These are phyloP conservation scores for Arachis monticola DNA, from an alignment of 331 rosid species.

Conservation along the genomic window DNA sequence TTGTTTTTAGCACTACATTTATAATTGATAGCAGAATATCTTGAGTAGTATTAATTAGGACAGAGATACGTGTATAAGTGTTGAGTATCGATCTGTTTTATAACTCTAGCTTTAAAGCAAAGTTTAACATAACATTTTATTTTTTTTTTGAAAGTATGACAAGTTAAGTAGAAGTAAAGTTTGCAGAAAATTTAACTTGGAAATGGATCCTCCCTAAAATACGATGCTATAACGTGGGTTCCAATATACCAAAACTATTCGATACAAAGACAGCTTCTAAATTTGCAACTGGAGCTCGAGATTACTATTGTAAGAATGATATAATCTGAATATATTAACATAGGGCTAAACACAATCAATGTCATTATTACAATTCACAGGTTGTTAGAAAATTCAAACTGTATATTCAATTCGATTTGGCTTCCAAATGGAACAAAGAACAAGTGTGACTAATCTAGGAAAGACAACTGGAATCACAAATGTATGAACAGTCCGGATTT, in stretches of 20 bases:
- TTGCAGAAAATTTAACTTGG: conserved; percentile 47
- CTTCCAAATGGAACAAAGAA: too few species aligned
- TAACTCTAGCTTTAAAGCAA: conserved; percentile 54
- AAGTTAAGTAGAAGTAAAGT: conserved; percentile 79
- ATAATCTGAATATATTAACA: not conserved
- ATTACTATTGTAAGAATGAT: not conserved
- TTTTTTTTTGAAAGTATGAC: too few species aligned
- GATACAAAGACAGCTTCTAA: not conserved
- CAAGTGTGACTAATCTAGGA: too few species aligned
- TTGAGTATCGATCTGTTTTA: conserved; percentile 41
- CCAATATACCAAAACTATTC: conserved; percentile 34
- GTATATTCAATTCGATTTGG: too few species aligned
- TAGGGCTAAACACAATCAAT: too few species aligned
- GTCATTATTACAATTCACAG: too few species aligned
- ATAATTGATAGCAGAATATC: conserved; percentile 39
- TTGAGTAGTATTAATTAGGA: too few species aligned
- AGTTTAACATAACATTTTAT: conserved; percentile 30
- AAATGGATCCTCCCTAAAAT: not conserved
- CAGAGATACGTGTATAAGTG: conserved; percentile 45
- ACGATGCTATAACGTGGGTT: conserved; percentile 56
- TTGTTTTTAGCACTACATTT: conserved; percentile 35
- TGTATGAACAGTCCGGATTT: too few species aligned
- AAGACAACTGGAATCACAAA: too few species aligned
- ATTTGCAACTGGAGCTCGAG: conserved; percentile 23
- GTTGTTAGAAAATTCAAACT: too few species aligned